phyloP scores from a whole-genome alignment of 495 filamentous ascomycete species.

The Talaromyces wortmannii region DNA sequence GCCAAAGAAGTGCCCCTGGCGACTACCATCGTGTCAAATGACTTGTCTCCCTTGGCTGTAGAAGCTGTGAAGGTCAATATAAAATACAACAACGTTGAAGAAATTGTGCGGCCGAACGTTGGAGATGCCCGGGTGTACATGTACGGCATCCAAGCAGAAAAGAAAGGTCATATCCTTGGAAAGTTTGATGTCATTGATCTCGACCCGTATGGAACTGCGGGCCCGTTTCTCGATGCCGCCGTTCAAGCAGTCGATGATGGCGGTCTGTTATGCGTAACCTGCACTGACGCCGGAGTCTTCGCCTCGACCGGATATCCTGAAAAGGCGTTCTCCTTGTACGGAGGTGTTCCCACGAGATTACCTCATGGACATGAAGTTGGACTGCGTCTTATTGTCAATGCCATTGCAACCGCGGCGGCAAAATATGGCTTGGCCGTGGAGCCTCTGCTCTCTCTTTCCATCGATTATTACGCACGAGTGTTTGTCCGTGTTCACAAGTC shows the following conservation, averaged over 20 bases:
- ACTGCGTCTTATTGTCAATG: conserved; percentile 74
- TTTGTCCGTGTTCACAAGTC: conserved; percentile 80
- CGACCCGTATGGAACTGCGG: conserved; percentile 91
- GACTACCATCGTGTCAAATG: conserved; percentile 82
- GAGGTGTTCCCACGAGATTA: conserved; percentile 79
- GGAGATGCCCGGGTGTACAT: conserved; percentile 87
- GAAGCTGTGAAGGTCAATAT: conserved; percentile 77
- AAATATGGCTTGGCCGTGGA: conserved; percentile 89
- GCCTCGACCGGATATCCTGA: conserved; percentile 89
- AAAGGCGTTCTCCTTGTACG: conserved; percentile 87
- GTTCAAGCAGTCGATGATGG: conserved; percentile 78
- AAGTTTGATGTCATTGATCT: conserved; percentile 91
- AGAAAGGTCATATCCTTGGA: conserved; percentile 1
- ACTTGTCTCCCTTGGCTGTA: conserved; percentile 71
- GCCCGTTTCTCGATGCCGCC: conserved; percentile 84
- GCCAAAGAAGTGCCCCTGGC: conserved; percentile 80
- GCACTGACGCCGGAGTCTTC: conserved; percentile 91
- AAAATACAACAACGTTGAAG: conserved; percentile 65
- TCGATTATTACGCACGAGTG: conserved; percentile 90
- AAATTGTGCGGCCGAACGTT: conserved; percentile 63
- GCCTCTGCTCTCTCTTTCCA: conserved; percentile 83
- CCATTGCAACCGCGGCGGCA: conserved; percentile 69
- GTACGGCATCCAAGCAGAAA: conserved; percentile 53
- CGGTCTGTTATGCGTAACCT: conserved; percentile 89
- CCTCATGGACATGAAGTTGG: conserved; percentile 83